phyloP scores from a whole-genome alignment of 768 basidiomycete genomes.

The Boletus tylopilopsis region DNA sequence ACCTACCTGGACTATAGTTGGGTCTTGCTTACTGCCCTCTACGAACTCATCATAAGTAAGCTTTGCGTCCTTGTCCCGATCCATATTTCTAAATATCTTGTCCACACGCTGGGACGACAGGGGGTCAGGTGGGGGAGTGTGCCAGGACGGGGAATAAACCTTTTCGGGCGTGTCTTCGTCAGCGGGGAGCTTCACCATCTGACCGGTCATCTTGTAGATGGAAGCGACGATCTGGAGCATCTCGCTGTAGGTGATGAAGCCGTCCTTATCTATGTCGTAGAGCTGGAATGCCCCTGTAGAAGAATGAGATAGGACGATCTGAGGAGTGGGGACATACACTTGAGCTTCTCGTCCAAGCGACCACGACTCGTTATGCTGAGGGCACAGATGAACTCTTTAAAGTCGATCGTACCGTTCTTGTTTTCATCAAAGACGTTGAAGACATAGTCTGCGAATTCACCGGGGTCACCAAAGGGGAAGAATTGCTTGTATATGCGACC shows the following conservation, averaged over 20 bases:
- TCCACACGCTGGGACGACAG: slow-evolving; percentile 73
- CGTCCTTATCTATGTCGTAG: slow-evolving; percentile 98
- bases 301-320: slow-evolving; percentile 13
- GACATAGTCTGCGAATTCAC: slow-evolving; percentile 95
- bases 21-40: slow-evolving; percentile 97
- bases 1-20: slow-evolving; percentile 93
- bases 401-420: slow-evolving; percentile 96
- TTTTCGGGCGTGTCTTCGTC: slow-evolving; percentile 99
- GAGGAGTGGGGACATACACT: slow-evolving; percentile 59
- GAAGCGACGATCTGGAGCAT: slow-evolving; percentile 98
- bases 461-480: slow-evolving; percentile 99
- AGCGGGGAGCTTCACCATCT: slow-evolving; percentile 97
- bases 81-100: slow-evolving; percentile 99
- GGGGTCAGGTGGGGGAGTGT: slow-evolving; percentile 14
- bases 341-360: slow-evolving; percentile 93
- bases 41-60: slow-evolving; percentile 97
- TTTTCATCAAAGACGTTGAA: slow-evolving; percentile 98
- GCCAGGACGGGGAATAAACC: slow-evolving; percentile 40
- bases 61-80: slow-evolving; percentile 88
- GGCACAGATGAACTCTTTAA: slow-evolving; percentile 99
- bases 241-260: slow-evolving; percentile 96
- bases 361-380: slow-evolving; percentile 94
- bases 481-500: slow-evolving; percentile 99
- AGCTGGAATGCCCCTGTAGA: slow-evolving; percentile 95
- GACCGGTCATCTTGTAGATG: slow-evolving; percentile 99